A percentile compares a stretch with the other conserved stretches of the same genome.
These are phyloP conservation scores for Aristolochia californica DNA, from an alignment of 164 flowering plant species.

Conservation along the genomic window DNA sequence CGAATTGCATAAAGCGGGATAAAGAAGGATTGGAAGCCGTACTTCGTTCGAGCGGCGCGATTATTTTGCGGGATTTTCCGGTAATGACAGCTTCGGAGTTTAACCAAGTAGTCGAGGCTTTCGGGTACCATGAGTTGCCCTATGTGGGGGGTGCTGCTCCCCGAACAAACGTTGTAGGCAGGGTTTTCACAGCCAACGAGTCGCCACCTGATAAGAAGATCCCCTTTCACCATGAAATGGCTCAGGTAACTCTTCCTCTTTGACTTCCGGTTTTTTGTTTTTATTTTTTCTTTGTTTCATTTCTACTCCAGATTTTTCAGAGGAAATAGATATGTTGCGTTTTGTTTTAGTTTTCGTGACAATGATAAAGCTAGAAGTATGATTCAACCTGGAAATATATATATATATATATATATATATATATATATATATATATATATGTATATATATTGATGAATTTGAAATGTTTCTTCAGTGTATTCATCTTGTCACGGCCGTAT, in stretches of 20 bases:
- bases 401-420: no score
- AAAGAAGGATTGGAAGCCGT: slow-evolving; percentile 40
- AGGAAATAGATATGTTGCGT: no score
- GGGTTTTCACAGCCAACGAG: slow-evolving; percentile 86
- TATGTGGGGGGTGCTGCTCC: slow-evolving; percentile 92
- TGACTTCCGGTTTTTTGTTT: not conserved
- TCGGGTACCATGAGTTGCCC: slow-evolving; percentile 74
- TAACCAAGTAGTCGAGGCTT: slow-evolving; percentile 80
- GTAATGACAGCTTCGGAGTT: slow-evolving; percentile 51
- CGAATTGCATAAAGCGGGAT: slow-evolving; percentile 23
- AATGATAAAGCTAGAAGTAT: no score
- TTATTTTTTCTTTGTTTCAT: no score
- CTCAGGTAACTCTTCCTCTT: slow-evolving; percentile 23
- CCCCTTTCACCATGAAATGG: slow-evolving; percentile 84
- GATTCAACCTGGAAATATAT: no score
- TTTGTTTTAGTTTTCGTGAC: no score
- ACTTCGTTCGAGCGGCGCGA: slow-evolving; percentile 53
- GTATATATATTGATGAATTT: no score
- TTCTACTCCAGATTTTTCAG: no score
- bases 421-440: no score
- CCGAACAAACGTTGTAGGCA: slow-evolving; percentile 59
- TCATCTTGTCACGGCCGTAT: no score
- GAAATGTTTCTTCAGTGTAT: no score
- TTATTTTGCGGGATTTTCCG: slow-evolving; percentile 69
- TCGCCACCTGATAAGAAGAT: slow-evolving; percentile 87